Percentiles rank a stretch among this genome's conserved stretches.
These are phyloP conservation scores for Podospora sp. DNA, from an alignment of 495 filamentous ascomycete genomes.

Conservation along the genomic window DNA sequence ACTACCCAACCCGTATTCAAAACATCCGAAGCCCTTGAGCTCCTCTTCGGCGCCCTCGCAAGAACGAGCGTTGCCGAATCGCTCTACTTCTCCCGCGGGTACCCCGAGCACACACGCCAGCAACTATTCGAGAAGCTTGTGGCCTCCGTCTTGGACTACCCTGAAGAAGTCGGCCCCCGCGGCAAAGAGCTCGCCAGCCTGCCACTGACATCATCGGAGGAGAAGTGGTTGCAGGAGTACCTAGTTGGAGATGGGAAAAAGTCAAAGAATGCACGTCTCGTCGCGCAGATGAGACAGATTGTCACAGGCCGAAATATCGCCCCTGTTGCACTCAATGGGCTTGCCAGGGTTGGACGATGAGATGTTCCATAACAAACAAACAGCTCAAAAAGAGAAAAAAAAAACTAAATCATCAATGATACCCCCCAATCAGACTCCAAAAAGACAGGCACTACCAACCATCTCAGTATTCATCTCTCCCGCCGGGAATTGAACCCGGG, in stretches of 20 bases:
- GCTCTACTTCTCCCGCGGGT: conserved; percentile 69
- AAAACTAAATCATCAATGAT: too few relatives aligned
- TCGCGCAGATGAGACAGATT: conserved; percentile 68
- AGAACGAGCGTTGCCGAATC: conserved; percentile 70
- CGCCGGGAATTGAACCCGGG: not conserved
- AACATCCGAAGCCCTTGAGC: conserved; percentile 57
- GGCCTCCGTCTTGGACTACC: conserved; percentile 58
- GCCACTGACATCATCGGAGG: conserved; percentile 68
- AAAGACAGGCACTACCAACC: not conserved
- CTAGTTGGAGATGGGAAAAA: conserved; percentile 63
- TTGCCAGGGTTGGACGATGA: not conserved
- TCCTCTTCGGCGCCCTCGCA: conserved; percentile 68
- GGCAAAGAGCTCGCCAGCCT: conserved; percentile 71
- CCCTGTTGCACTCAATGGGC: conserved; percentile 13
- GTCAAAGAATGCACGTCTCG: conserved; percentile 65
- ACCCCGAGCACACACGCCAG: conserved; percentile 61
- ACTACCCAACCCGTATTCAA: conserved; percentile 67
- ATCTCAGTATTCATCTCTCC: not conserved
- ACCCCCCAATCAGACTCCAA: too few relatives aligned
- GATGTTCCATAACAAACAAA: not conserved
- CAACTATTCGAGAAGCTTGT: conserved; percentile 69
- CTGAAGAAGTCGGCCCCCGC: conserved; percentile 44
- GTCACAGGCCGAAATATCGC: conserved; percentile 31
- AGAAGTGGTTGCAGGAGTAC: conserved; percentile 69
- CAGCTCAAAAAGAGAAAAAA: not conserved